Percentiles rank a stretch among this genome's conserved stretches.
Evolutionary conservation across 1,139 yeast genomes (phyloP).

Genomic region (Geotrichum histeridarum): DNA sequence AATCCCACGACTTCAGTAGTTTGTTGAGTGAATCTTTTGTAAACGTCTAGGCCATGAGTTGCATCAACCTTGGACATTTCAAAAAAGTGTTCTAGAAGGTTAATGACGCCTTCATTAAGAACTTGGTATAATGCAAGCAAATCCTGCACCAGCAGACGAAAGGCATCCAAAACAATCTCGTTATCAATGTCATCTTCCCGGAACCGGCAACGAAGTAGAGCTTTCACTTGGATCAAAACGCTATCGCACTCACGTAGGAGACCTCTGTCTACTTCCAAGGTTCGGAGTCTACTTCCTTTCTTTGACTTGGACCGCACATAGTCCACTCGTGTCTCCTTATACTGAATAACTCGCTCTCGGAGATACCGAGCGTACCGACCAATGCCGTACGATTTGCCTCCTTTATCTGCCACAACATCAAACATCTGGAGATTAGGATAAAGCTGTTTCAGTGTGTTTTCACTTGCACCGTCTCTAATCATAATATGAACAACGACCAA

Average conservation of each 20-base stretch:
- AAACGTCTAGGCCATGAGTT: constrained; percentile 74
- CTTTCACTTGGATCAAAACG: constrained; percentile 74
- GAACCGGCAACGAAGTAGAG: constrained; percentile 68
- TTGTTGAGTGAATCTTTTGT: constrained; percentile 77
- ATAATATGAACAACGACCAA: constrained; percentile 80
- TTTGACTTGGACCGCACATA: constrained; percentile 57
- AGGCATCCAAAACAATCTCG: constrained; percentile 77
- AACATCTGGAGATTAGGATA: constrained; percentile 57
- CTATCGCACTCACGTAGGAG: constrained; percentile 78
- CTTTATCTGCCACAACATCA: constrained; percentile 39
- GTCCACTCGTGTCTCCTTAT: constrained; percentile 58
- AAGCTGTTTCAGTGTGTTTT: constrained; percentile 63
- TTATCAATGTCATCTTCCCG: constrained; percentile 68
- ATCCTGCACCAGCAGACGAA: constrained; percentile 82
- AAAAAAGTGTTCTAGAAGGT: constrained; percentile 85
- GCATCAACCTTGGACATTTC: constrained; percentile 88
- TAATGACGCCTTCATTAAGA: constrained; percentile 91
- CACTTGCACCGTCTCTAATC: constrained; percentile 85
- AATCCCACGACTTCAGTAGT: constrained; percentile 85
- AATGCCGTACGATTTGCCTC: constrained; percentile 57
- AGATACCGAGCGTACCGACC: constrained; percentile 70
- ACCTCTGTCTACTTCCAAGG: constrained; percentile 70
- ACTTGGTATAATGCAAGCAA: constrained; percentile 78
- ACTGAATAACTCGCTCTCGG: constrained; percentile 64
- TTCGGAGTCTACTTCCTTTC: constrained; percentile 57